These are phyloP conservation scores for Diaporthe longicolla DNA, from an alignment of 2,329 filamentous ascomycete species.

Conservation along the genomic window DNA sequence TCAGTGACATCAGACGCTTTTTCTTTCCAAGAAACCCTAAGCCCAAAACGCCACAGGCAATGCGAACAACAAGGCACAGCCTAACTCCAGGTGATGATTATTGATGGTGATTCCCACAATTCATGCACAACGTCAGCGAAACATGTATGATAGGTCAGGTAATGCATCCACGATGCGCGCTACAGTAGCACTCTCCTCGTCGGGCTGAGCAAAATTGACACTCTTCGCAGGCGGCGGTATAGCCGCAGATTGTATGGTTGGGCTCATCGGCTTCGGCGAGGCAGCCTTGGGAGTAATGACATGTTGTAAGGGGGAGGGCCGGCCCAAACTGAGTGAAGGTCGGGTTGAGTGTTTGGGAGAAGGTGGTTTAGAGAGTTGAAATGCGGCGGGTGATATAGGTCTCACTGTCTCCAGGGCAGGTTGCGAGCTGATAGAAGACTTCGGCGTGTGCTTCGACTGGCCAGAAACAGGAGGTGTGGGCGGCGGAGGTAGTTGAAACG, in stretches of 20 bases:
- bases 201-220: constrained; percentile 33
- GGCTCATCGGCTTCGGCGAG: constrained; percentile 30
- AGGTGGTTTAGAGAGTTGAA: constrained; percentile 28
- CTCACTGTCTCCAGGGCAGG: background rate
- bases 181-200: constrained; percentile 42
- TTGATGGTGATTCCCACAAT: background rate
- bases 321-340: constrained; percentile 36
- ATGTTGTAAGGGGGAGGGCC: constrained; percentile 39
- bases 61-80: constrained; percentile 29
- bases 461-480: constrained; percentile 24
- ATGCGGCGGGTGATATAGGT: constrained; percentile 31
- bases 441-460: constrained; percentile 34
- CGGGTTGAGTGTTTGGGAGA: constrained; percentile 35
- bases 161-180: constrained; percentile 47
- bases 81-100: constrained; percentile 12
- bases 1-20: background rate
- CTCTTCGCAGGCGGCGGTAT: constrained; percentile 1
- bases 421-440: constrained; percentile 30
- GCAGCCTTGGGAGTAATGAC: constrained; percentile 33
- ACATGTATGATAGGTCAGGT: constrained; percentile 55
- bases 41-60: constrained; percentile 39
- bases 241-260: background rate
- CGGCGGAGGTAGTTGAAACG: constrained; percentile 19
- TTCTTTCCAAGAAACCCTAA: background rate
- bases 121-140: constrained; percentile 45